These are phyloP conservation scores for Mucor sp. DNA, from an alignment of 371 early-diverging fungal species.

Conservation along the genomic window DNA sequence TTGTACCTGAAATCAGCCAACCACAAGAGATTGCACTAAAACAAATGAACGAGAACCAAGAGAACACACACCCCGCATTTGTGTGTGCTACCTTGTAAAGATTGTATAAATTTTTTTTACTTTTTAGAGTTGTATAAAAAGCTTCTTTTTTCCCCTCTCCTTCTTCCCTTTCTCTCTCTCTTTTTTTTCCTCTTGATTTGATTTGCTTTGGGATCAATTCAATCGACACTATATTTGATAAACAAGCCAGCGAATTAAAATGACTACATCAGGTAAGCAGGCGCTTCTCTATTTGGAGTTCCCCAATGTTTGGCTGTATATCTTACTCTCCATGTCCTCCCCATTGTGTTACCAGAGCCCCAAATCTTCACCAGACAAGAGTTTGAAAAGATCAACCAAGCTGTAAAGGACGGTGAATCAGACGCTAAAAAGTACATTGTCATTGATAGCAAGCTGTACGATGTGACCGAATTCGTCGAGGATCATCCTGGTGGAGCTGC, in stretches of 20 bases:
- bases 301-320: constrained; percentile 18
- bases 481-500: constrained; percentile 86
- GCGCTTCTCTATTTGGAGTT: not conserved
- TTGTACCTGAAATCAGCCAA: constrained; percentile 15
- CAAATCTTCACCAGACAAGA: constrained; percentile 37
- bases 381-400: constrained; percentile 35
- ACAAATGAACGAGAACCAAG: not conserved
- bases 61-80: constrained; percentile 8
- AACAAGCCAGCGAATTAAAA: not conserved
- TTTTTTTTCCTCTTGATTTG: constrained; percentile 3
- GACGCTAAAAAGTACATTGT: constrained; percentile 64
- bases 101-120: not conserved
- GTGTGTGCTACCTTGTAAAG: not conserved
- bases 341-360: constrained; percentile 19
- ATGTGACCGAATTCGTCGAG: constrained; percentile 79
- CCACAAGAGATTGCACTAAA: not conserved
- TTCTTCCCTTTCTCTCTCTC: not conserved
- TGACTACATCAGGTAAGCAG: constrained; percentile 12
- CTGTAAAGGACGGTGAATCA: constrained; percentile 50
- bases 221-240: not conserved
- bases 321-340: not conserved
- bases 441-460: constrained; percentile 85
- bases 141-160: not conserved
- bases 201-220: not conserved
- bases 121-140: not conserved